Evolutionary conservation across 192 early-diverging fungal species (phyloP).

Genomic region (Chytriomyces confervae): DNA sequence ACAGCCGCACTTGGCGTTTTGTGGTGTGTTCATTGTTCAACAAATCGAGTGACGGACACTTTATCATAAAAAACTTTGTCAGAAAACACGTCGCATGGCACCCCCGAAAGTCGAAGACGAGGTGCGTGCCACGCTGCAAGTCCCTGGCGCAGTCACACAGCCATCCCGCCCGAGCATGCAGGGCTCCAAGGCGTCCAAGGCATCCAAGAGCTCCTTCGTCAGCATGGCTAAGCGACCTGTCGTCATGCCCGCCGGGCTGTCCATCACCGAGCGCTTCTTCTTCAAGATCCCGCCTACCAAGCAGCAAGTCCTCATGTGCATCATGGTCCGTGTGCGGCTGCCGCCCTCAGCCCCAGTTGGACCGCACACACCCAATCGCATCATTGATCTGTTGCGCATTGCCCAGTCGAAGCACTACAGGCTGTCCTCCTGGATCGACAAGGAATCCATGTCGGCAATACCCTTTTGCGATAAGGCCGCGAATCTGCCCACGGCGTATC

Average conservation of each 20-base stretch:
- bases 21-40: no score
- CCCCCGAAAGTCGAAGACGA: background rate
- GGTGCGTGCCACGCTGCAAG: background rate
- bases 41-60: no score
- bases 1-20: no score
- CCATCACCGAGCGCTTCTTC: conserved; percentile 50
- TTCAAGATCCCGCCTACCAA: conserved; percentile 33
- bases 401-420: conserved; percentile 42
- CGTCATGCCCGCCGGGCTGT: conserved; percentile 28
- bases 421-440: conserved; percentile 36
- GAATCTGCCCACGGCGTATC: conserved; percentile 30
- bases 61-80: no score
- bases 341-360: conserved; percentile 29
- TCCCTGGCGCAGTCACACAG: background rate
- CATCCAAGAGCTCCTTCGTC: background rate
- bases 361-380: conserved; percentile 12
- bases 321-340: conserved; percentile 39
- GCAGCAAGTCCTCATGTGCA: conserved; percentile 52
- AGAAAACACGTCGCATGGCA: background rate
- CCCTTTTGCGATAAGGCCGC: conserved; percentile 42
- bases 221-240: background rate
- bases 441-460: conserved; percentile 15
- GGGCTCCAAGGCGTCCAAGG: background rate
- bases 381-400: conserved; percentile 41
- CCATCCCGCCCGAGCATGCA: background rate